phyloP scores from a whole-genome alignment of 108 stramenopile species.

The Discostella pseudostelligera region DNA sequence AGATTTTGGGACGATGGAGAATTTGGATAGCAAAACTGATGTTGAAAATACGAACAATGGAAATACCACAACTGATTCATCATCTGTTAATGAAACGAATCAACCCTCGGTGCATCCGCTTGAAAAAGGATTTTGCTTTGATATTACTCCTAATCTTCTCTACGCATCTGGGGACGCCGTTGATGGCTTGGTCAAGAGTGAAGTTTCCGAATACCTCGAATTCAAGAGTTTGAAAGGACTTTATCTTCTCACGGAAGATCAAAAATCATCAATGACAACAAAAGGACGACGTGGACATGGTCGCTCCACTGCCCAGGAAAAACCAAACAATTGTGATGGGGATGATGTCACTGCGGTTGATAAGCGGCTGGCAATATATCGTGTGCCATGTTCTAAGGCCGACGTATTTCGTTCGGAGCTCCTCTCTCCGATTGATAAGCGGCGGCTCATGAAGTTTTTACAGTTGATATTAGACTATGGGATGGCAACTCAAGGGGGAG shows the following conservation, averaged over 20 bases:
- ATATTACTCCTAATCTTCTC: constrained; percentile 61
- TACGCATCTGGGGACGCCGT: constrained; percentile 74
- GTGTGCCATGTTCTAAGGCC: constrained; percentile 85
- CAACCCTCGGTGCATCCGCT: constrained; percentile 6
- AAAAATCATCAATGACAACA: constrained; percentile 7
- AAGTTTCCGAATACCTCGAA: constrained; percentile 87
- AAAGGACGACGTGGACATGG: constrained; percentile 10
- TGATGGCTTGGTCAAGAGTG: constrained; percentile 70
- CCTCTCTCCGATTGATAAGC: constrained; percentile 84
- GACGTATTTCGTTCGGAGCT: constrained; percentile 85
- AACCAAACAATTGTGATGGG: not conserved
- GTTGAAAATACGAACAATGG: not conserved
- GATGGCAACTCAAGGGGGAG: constrained; percentile 18
- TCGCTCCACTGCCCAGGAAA: not conserved
- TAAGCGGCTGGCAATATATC: constrained; percentile 35
- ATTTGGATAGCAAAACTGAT: not conserved
- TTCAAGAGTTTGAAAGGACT: constrained; percentile 81
- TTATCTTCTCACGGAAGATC: constrained; percentile 49
- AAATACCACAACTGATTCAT: not conserved
- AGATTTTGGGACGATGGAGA: not conserved
- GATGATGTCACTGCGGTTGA: not conserved
- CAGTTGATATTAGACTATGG: constrained; percentile 85
- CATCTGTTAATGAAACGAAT: constrained; percentile 1
- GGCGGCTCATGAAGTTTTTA: constrained; percentile 90
- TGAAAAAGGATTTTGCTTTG: constrained; percentile 56